These are phyloP conservation scores for Podospora comata DNA, from an alignment of 495 filamentous ascomycete genomes.

Conservation along the genomic window DNA sequence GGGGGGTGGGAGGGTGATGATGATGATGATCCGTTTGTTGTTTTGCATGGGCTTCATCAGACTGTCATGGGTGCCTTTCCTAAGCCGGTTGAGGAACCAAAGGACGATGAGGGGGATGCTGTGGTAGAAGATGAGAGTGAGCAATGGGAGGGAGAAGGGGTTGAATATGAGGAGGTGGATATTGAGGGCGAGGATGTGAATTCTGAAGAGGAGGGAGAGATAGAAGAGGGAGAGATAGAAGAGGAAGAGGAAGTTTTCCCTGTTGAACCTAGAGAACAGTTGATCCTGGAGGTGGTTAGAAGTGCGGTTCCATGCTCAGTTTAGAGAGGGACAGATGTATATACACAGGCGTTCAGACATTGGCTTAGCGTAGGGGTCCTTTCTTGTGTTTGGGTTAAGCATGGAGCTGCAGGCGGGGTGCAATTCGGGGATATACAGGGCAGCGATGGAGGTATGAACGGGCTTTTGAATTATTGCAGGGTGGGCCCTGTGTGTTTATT, in stretches of 20 bases:
- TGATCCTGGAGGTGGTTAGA: neutral
- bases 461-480: too few species aligned
- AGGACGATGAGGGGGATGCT: neutral
- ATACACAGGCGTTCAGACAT: too few species aligned
- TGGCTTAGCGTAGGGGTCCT: too few species aligned
- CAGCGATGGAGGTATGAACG: too few species aligned
- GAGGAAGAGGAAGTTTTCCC: neutral
- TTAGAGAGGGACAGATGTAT: too few species aligned
- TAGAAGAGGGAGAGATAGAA: neutral
- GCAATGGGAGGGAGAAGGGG: neutral
- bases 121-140: neutral
- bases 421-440: too few species aligned
- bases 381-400: too few species aligned
- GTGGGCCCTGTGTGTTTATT: too few species aligned
- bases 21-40: neutral
- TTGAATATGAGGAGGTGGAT: neutral
- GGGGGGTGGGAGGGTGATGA: neutral
- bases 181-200: neutral
- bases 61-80: neutral
- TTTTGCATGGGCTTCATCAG: conserved; percentile 3
- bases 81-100: neutral
- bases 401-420: too few species aligned
- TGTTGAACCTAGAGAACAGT: neutral
- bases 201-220: neutral
- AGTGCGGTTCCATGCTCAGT: too few species aligned